Conservation (phyloP, 148 eudicot species). For the Vaccinium darrowii region DNA sequence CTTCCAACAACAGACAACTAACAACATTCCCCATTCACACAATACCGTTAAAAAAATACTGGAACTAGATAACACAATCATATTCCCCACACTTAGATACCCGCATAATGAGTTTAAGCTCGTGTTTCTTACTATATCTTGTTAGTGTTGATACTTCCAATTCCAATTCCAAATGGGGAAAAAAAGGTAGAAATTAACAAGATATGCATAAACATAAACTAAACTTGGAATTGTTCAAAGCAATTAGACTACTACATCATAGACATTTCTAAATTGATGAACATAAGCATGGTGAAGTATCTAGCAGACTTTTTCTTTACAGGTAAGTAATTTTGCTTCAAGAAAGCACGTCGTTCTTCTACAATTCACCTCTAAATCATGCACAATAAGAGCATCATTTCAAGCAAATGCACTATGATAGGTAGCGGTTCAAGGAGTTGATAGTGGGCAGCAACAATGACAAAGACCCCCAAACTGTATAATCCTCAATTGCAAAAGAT, state of each 20-base stretch:
- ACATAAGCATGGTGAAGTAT: background rate
- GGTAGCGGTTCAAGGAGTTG: background rate
- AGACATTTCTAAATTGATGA: background rate
- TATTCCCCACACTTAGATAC: too few species aligned
- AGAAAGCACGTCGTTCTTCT: background rate
- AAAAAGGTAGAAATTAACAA: background rate
- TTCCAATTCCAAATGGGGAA: background rate
- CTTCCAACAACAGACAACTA: background rate
- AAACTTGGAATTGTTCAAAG: background rate
- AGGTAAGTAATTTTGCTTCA: background rate
- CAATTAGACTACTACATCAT: background rate
- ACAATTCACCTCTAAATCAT: background rate
- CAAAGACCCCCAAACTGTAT: background rate
- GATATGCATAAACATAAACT: background rate
- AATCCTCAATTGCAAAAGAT: background rate
- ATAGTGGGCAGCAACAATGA: background rate
- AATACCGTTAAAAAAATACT: background rate
- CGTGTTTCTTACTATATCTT: background rate
- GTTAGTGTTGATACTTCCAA: background rate
- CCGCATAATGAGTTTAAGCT: background rate
- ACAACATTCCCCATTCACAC: background rate
- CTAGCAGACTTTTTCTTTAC: background rate
- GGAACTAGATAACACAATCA: background rate
- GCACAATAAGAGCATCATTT: conserved; percentile 8
- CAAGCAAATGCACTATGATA: background rate